Percentiles rank a stretch among this genome's conserved stretches.
Conservation (phyloP, 805 yeast genomes). For the Brettanomyces anomalus region DNA sequence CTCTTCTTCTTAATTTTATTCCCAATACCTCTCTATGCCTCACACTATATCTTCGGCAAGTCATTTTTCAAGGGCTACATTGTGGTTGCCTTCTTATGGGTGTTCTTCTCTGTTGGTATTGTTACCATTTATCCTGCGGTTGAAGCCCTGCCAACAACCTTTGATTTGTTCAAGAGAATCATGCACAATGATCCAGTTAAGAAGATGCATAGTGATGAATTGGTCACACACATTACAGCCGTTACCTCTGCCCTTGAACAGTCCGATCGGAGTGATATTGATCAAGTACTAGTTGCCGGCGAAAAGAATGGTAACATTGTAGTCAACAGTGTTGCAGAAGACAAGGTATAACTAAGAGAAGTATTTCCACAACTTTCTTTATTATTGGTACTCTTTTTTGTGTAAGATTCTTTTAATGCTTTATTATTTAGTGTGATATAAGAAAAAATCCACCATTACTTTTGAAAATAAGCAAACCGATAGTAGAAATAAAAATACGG, state of each 20-base stretch:
- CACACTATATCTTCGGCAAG: conserved; percentile 29
- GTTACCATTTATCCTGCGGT: conserved; percentile 39
- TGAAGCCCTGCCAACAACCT: conserved; percentile 27
- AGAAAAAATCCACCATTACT: too few species aligned
- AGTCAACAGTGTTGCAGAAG: too few species aligned
- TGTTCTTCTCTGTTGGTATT: conserved; percentile 27
- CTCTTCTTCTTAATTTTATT: conserved; percentile 22
- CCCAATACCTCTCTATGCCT: conserved; percentile 34
- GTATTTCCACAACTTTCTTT: too few species aligned
- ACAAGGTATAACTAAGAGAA: too few species aligned
- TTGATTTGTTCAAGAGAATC: conserved; percentile 5
- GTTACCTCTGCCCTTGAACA: conserved; percentile 2
- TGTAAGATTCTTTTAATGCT: too few species aligned
- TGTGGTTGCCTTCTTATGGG: conserved; percentile 31
- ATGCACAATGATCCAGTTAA: conserved; percentile 2
- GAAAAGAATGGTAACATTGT: too few species aligned
- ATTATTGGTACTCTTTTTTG: too few species aligned
- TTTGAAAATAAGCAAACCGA: too few species aligned
- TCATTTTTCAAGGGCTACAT: conserved; percentile 31
- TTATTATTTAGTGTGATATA: too few species aligned
- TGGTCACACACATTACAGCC: conserved; percentile 4
- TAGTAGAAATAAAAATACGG: too few species aligned
- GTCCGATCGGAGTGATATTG: too few species aligned
- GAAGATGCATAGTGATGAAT: conserved; percentile 7
- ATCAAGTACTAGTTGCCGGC: too few species aligned